Evolutionary conservation across 202 grass and related monocot genomes (phyloP).

Genomic region (Hordeum pubiflorum): DNA sequence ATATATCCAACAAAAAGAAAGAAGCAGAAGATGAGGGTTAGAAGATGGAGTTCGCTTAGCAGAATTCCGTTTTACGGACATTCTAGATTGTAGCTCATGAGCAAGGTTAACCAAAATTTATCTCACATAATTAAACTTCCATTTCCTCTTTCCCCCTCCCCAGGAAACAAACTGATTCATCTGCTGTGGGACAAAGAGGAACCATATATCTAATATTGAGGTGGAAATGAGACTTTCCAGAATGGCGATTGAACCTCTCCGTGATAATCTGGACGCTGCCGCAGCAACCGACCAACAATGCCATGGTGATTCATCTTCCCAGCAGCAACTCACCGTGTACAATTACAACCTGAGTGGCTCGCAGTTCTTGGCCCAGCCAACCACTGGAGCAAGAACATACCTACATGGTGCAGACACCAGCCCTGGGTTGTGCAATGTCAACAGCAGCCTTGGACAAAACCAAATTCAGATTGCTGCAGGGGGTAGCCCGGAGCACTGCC

Average conservation of each 20-base stretch:
- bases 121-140: not conserved
- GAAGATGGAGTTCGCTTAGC: not conserved
- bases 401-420: not conserved
- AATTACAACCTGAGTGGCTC: not conserved
- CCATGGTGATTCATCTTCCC: constrained; percentile 2
- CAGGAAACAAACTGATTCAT: not conserved
- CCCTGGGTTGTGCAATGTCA: constrained; percentile 4
- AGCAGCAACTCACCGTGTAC: not conserved
- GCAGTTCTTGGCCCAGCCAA: not conserved
- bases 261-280: not conserved
- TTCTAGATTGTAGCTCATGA: not conserved
- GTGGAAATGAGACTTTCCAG: not conserved
- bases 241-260: constrained; percentile 12
- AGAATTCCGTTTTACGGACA: not conserved
- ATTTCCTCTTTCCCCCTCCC: not conserved
- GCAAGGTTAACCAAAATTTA: not conserved
- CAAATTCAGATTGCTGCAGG: not conserved
- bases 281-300: not conserved
- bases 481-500: not conserved
- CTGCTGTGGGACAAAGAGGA: not conserved
- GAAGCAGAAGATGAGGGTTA: not conserved
- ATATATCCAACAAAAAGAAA: not conserved
- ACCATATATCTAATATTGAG: not conserved
- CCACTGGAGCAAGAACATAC: not conserved
- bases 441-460: not conserved